phyloP scores from a whole-genome alignment of 2,329 filamentous ascomycete species.

The Paramyrothecium roridum region DNA sequence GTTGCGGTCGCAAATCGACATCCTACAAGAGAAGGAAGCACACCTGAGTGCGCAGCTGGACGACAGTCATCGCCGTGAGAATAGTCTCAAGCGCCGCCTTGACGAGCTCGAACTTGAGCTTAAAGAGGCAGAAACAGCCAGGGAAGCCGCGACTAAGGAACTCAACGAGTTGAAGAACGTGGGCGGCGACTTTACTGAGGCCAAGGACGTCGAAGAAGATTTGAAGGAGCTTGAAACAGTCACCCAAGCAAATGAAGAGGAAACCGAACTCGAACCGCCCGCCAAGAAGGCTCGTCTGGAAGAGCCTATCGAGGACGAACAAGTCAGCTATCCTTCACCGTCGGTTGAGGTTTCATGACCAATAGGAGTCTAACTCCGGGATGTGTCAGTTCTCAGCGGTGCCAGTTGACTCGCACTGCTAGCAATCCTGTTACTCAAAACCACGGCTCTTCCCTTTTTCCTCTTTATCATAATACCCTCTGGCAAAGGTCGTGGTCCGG shows the following conservation, averaged over 20 bases:
- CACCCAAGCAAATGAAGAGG: not conserved
- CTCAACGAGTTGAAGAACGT: constrained; percentile 4
- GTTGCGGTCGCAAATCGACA: constrained; percentile 54
- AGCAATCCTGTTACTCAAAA: not conserved
- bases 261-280: constrained; percentile 17
- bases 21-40: constrained; percentile 33
- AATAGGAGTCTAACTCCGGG: not conserved
- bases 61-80: constrained; percentile 74
- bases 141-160: constrained; percentile 3
- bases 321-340: not conserved
- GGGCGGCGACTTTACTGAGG: not conserved
- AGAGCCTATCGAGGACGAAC: constrained; percentile 9
- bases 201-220: not conserved
- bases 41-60: constrained; percentile 64
- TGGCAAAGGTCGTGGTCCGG: not conserved
- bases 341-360: not conserved
- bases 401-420: no score
- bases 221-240: not conserved
- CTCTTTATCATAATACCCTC: not conserved
- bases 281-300: constrained; percentile 22
- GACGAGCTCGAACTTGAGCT: constrained; percentile 70
- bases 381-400: no score
- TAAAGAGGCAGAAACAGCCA: constrained; percentile 23
- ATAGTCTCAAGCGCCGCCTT: constrained; percentile 77
- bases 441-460: not conserved